Conservation (phyloP, 2,329 filamentous ascomycete genomes). For the Aspergillus cejpii region DNA sequence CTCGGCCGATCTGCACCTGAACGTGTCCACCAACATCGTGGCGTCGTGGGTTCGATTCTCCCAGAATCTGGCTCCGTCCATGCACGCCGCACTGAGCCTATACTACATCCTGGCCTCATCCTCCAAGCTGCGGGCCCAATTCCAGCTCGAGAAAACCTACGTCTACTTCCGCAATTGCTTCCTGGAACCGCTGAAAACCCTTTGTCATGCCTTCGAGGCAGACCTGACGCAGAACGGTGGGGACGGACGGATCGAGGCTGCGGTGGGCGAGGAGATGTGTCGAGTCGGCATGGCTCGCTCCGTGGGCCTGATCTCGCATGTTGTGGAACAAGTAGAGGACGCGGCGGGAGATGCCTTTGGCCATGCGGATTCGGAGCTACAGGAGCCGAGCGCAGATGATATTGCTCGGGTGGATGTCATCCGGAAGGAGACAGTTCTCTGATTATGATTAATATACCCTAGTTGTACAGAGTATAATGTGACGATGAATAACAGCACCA, state of each 20-base stretch:
- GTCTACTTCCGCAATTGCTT: slow-evolving; percentile 30
- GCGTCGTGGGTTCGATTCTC: slow-evolving; percentile 47
- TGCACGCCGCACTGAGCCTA: slow-evolving; percentile 53
- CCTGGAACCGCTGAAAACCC: slow-evolving; percentile 27
- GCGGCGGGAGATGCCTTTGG: slow-evolving; percentile 25
- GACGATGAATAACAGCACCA: no score
- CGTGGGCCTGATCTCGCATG: slow-evolving; percentile 29
- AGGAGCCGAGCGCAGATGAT: slow-evolving; percentile 26
- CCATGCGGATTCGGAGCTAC: slow-evolving; percentile 22
- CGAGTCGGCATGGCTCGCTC: slow-evolving; percentile 32
- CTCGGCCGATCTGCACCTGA: slow-evolving; percentile 39
- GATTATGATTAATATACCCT: neutral
- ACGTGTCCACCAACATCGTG: slow-evolving; percentile 33
- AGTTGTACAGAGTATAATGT: no score
- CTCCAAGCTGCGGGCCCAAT: slow-evolving; percentile 39
- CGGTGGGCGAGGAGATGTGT: slow-evolving; percentile 32
- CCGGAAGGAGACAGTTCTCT: slow-evolving; percentile 20
- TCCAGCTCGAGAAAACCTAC: slow-evolving; percentile 41
- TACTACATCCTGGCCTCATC: slow-evolving; percentile 52
- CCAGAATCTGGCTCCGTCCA: slow-evolving; percentile 42
- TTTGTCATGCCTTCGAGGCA: slow-evolving; percentile 28
- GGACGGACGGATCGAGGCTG: slow-evolving; percentile 31
- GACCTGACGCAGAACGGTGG: slow-evolving; percentile 32
- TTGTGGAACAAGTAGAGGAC: slow-evolving; percentile 34
- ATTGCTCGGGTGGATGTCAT: slow-evolving; percentile 24